Evolutionary conservation across 2,329 filamentous ascomycete genomes (phyloP), one percentile per base, ranked within the genome.

Genomic region (Botrytis pseudocinerea): DNA sequence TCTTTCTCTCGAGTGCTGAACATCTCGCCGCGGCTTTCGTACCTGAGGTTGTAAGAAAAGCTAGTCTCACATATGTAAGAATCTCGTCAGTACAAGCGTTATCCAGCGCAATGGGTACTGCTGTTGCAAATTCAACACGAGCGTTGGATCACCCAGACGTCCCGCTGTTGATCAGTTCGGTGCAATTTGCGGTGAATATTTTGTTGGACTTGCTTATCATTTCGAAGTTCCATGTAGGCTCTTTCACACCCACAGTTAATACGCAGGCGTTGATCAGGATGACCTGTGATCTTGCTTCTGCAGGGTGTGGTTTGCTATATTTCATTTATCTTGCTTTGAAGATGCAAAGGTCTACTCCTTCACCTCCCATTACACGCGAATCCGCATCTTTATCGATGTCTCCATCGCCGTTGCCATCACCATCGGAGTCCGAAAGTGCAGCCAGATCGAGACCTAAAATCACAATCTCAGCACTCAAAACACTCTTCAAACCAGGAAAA

Each of bases 141-240:
- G 89, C 91, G 0, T 81, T 94, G 1, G 91, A 93, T 79, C 86
- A 88, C 69, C 91, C 91, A 0, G 91, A 93, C 77, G 89, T 93
- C 0, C 90, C 91, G 0, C 82, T 93, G 0, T 78, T 92, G 0
- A 91, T 93, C 75, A 92, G 87, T 79, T 86, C 84, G 0, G 83
- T 86, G 69, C 91, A 91, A 75, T 91, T 93, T 70, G 82, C 83
- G 0, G 80, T 92, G 74, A 93, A 93, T 76, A 93, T 93, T 71
- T 74, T 90, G 2, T 83, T 93, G 0, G 90, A 93, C 75, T 78
- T 93, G 71, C 82, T 93, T 0, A 78, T 93, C 51, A 88, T 93
- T 62, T 93, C 90, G 0, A 88, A 83, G 1, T 90, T 92, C 70
- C 89, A 91, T 75, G 85, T 93, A 2, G 85, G 85, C 0, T 78